phyloP scores from a whole-genome alignment of 2,329 filamentous ascomycete genomes.

The Pseudogymnoascus sp. region DNA sequence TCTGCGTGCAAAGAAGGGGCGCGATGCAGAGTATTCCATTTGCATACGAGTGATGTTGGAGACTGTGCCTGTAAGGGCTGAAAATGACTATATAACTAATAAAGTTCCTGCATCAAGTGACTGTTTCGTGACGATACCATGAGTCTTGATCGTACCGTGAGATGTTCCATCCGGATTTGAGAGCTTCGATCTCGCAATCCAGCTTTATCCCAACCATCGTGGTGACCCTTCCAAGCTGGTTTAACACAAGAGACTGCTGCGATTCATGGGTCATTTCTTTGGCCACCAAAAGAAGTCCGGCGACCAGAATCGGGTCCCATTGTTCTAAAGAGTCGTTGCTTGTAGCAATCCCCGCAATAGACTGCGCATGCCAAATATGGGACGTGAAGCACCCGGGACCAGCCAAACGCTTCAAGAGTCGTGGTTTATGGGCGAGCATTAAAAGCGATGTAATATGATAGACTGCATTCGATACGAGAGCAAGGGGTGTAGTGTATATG shows the following conservation, averaged over 20 bases:
- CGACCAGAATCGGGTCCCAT: constrained; percentile 29
- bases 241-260: constrained; percentile 22
- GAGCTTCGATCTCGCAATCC: constrained; percentile 8
- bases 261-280: constrained; percentile 21
- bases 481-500: constrained; percentile 9
- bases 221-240: constrained; percentile 18
- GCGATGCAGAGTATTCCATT: constrained; percentile 10
- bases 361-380: constrained; percentile 27
- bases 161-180: constrained; percentile 9
- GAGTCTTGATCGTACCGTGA: not conserved
- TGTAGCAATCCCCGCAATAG: constrained; percentile 24
- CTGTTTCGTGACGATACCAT: not conserved
- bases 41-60: not conserved
- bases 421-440: constrained; percentile 7
- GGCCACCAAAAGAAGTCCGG: constrained; percentile 22
- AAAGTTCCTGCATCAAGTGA: not conserved
- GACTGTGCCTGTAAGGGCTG: not conserved
- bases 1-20: constrained; percentile 4
- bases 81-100: not conserved
- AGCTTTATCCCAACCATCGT: constrained; percentile 17
- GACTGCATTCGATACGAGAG: not conserved
- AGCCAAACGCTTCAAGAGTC: constrained; percentile 4
- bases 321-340: constrained; percentile 29
- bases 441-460: not conserved
- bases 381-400: constrained; percentile 14